Evolutionary conservation across 345 rosid species (phyloP), one percentile per base, ranked within the genome.

Genomic region (Populus davidiana): DNA sequence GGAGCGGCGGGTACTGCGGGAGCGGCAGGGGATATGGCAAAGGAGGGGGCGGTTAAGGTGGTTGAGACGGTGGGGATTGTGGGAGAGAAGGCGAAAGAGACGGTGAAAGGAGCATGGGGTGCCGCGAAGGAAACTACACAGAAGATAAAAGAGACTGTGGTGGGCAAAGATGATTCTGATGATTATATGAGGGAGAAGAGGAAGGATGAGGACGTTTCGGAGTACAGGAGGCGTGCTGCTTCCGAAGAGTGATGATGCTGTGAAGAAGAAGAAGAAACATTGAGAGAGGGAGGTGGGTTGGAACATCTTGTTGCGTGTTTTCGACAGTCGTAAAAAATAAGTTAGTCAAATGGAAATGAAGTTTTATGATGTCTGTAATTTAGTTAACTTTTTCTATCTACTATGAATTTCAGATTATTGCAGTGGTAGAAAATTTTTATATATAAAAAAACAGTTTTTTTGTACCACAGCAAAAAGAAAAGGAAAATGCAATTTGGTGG

Each of bases 71-170:
- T 73, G 70, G 75, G 72, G 73, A 80, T 25, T 17, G 50, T 72
- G 33, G 84, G 80, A 20, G 86, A 82, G 76, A 84, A 80, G 27
- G 80, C 84, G 72, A 83, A 85, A 75, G 49, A 81, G 79, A 75
- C 82, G 2, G 81, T 70, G 73, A 44, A 72, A 12, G 80, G 75
- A 6, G 84, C 85, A 0, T 83, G 80, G 87, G 85, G 77, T 13
- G 71, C 77, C 0, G 83, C 87, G 1, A 82, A 84, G 67, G 87
- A 65, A 2, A 79, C 86, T 2, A 70, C 83, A 2, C 78, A 82
- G 67, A 88, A 86, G 86, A 83, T 83, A 8, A 86, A 83, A 76
- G 87, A 88, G 83, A 84, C 84, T 1, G 81, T 79, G 27, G 85
- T 79, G 1, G 89, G 89, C 10, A 82, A 83, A 62, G 78, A 69